phyloP scores from a whole-genome alignment of 371 early-diverging fungal genomes.

The Actinomucor elegans region DNA sequence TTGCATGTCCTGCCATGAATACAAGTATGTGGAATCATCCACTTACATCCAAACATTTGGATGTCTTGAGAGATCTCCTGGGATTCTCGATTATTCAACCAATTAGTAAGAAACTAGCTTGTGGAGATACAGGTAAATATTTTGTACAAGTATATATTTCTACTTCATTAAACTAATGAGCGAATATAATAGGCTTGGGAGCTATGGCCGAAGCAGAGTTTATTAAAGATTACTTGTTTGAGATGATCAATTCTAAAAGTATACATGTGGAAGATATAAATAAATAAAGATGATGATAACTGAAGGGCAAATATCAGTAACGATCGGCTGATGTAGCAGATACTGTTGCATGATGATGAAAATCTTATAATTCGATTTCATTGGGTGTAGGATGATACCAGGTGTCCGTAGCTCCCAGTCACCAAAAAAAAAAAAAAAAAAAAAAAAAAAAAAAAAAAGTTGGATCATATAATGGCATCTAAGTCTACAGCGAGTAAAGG shows the following conservation, averaged over 20 bases:
- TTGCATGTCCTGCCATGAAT: conserved; percentile 97
- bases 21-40: conserved; percentile 97
- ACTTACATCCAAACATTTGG: conserved; percentile 76
- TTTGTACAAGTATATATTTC: not conserved
- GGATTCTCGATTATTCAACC: conserved; percentile 73
- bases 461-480: too few species aligned
- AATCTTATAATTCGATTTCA: too few species aligned
- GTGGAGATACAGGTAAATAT: conserved; percentile 82
- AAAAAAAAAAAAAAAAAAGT: too few species aligned
- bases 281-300: not conserved
- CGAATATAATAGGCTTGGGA: conserved; percentile 8
- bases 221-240: conserved; percentile 7
- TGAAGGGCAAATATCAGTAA: too few species aligned
- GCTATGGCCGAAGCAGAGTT: conserved; percentile 27
- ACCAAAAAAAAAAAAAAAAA: too few species aligned
- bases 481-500: too few species aligned
- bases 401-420: too few species aligned
- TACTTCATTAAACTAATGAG: not conserved
- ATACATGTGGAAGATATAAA: not conserved
- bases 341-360: not conserved
- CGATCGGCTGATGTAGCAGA: too few species aligned
- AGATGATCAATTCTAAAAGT: not conserved
- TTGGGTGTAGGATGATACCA: too few species aligned
- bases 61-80: conserved; percentile 48
- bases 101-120: conserved; percentile 85